Conservation (phyloP, 345 rosid genomes). For the Hibiscus mutabilis region DNA sequence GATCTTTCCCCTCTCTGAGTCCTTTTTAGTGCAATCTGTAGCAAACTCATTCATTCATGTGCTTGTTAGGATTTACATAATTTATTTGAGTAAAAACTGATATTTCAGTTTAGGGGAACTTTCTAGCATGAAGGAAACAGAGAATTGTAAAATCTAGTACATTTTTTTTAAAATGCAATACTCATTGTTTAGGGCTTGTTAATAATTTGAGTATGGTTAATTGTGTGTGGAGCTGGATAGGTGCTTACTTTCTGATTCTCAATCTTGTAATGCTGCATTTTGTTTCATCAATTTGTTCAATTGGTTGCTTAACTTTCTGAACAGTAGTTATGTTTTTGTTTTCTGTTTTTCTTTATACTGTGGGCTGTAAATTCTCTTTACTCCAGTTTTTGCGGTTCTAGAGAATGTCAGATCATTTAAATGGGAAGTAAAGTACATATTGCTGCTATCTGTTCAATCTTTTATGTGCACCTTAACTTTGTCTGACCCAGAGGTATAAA, state of each 20-base stretch:
- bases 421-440: no score
- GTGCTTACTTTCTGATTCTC: background rate
- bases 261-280: background rate
- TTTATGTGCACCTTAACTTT: background rate
- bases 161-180: background rate
- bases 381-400: no score
- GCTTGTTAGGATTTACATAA: background rate
- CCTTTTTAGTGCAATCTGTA: background rate
- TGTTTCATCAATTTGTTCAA: background rate
- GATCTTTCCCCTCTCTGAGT: background rate
- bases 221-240: background rate
- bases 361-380: background rate
- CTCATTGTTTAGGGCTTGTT: background rate
- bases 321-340: no score
- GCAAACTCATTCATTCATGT: background rate
- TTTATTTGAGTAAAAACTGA: background rate
- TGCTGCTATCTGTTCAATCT: background rate
- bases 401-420: no score
- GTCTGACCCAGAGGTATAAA: no score
- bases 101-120: background rate
- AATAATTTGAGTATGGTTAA: background rate
- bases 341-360: background rate
- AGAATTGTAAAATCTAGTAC: background rate
- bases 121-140: background rate
- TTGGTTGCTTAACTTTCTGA: background rate